phyloP scores from a whole-genome alignment of 805 yeast species.

The Lachancea sp. region DNA sequence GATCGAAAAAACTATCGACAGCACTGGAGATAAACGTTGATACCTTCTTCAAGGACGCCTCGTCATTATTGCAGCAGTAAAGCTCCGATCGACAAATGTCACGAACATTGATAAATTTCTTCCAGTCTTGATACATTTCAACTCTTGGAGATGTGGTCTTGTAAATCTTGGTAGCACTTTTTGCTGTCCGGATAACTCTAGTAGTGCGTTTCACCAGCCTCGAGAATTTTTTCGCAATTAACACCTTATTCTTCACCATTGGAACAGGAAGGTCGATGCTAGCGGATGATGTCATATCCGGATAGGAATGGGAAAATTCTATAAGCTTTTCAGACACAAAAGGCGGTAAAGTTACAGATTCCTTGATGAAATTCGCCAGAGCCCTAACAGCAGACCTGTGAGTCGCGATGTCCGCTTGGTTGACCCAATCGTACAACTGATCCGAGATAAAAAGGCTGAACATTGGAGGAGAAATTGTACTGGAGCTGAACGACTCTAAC shows the following conservation, averaged over 20 bases:
- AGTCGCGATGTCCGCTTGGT: conserved; percentile 57
- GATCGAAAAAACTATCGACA: conserved; percentile 2
- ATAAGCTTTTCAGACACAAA: conserved; percentile 50
- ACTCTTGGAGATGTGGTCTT: conserved; percentile 23
- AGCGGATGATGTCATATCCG: conserved; percentile 38
- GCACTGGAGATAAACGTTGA: background rate
- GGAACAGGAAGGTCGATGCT: conserved; percentile 43
- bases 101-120: conserved; percentile 36
- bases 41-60: background rate
- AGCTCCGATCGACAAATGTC: conserved; percentile 8
- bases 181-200: conserved; percentile 48
- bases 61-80: conserved; percentile 30
- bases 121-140: conserved; percentile 55
- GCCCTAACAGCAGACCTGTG: conserved; percentile 50
- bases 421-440: conserved; percentile 53
- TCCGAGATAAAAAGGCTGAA: conserved; percentile 49
- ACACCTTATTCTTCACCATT: conserved; percentile 46
- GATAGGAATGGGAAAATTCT: conserved; percentile 44
- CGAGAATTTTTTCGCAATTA: conserved; percentile 48
- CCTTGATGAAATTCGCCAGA: conserved; percentile 56
- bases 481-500: conserved; percentile 44
- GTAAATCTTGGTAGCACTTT: conserved; percentile 43
- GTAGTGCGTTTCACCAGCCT: conserved; percentile 48
- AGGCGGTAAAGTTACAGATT: conserved; percentile 45
- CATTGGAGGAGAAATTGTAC: conserved; percentile 56